Percentiles rank a stretch among this genome's conserved stretches.
Evolutionary conservation across 75 land plant genomes (phyloP).

Genomic region (Ceratopteris richardii): DNA sequence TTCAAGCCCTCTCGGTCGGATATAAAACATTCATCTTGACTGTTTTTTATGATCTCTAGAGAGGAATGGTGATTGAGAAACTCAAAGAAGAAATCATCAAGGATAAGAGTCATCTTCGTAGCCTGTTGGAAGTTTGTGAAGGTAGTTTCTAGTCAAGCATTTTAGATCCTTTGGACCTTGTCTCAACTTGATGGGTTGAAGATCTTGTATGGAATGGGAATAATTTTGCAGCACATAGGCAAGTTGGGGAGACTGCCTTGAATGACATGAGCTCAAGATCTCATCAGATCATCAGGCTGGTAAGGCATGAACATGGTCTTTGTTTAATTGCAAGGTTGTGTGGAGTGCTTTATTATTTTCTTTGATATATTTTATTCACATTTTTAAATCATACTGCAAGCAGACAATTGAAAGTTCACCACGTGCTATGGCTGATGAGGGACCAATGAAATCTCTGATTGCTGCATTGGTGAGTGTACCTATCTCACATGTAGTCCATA

Average conservation of each 20-base stretch:
- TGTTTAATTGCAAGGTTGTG: not conserved
- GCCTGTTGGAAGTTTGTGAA: constrained; percentile 76
- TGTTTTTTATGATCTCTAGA: constrained; percentile 26
- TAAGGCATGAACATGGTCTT: constrained; percentile 11
- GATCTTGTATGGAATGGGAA: too few relatives aligned
- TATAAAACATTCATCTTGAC: too few relatives aligned
- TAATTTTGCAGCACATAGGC: constrained; percentile 82
- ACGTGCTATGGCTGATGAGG: constrained; percentile 38
- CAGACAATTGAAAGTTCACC: constrained; percentile 90
- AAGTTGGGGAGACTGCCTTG: constrained; percentile 79
- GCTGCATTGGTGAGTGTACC: constrained; percentile 67
- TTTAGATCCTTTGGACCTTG: not conserved
- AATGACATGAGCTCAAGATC: constrained; percentile 94
- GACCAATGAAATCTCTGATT: constrained; percentile 46
- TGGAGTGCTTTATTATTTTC: not conserved
- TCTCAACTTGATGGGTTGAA: too few relatives aligned
- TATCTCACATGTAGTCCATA: not conserved
- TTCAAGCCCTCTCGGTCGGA: too few relatives aligned
- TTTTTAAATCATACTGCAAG: too few relatives aligned
- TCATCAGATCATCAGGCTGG: constrained; percentile 95
- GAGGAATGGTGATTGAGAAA: constrained; percentile 79
- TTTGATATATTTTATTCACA: too few relatives aligned
- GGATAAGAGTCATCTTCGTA: constrained; percentile 58
- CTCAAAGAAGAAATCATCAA: constrained; percentile 66
- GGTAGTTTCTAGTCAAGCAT: constrained; percentile 34